Percentiles rank a stretch among this genome's conserved stretches.
phyloP scores from a whole-genome alignment of 495 filamentous ascomycete species.

The Penicillium flavigenum region DNA sequence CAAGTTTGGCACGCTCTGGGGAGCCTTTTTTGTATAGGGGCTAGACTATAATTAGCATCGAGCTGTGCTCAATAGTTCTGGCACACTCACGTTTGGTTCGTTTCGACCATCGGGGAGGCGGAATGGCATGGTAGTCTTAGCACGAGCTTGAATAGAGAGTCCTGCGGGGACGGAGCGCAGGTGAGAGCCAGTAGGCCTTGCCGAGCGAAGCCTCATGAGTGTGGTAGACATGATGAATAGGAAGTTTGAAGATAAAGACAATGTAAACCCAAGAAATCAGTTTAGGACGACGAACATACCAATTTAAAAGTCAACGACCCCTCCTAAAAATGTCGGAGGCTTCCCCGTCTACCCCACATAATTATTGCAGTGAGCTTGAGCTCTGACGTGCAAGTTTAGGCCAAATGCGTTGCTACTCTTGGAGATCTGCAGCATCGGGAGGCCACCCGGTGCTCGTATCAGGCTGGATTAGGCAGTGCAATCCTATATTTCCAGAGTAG shows the following conservation, averaged over 20 bases:
- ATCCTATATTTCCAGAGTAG: conserved; percentile 1
- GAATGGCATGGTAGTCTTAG: conserved; percentile 35
- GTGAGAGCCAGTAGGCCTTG: conserved; percentile 17
- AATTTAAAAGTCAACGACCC: conserved; percentile 6
- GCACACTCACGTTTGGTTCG: conserved; percentile 37
- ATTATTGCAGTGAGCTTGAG: background rate
- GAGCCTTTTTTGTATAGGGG: conserved; percentile 74
- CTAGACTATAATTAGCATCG: conserved; percentile 37
- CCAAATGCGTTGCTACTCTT: background rate
- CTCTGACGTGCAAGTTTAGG: background rate
- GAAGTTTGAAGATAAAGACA: background rate
- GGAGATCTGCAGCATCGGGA: conserved; percentile 5
- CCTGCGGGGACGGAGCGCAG: conserved; percentile 14
- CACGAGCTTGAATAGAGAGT: conserved; percentile 24
- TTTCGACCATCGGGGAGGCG: conserved; percentile 38
- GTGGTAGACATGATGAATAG: conserved; percentile 21
- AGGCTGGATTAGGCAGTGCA: background rate
- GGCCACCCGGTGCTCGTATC: background rate
- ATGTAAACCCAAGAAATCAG: conserved; percentile 6
- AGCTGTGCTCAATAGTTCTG: background rate
- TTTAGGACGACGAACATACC: background rate
- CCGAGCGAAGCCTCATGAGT: conserved; percentile 24
- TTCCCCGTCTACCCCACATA: conserved; percentile 12
- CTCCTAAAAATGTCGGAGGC: conserved; percentile 5
- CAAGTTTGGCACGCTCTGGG: conserved; percentile 63